These are phyloP conservation scores for Hericium rajendrae DNA, from an alignment of 768 basidiomycete genomes.

Conservation along the genomic window DNA sequence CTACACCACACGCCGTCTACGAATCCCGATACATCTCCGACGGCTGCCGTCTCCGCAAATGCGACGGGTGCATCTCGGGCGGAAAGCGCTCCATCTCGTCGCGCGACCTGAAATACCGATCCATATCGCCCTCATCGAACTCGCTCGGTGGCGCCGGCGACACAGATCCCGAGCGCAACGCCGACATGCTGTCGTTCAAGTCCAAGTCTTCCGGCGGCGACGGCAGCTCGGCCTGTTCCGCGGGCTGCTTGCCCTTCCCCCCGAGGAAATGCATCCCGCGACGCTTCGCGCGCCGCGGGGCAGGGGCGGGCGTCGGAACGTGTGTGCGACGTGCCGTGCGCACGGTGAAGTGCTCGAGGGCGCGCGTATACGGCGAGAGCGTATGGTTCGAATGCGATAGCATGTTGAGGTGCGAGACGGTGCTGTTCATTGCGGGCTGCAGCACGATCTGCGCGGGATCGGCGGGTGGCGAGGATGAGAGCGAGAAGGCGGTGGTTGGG, in stretches of 20 bases:
- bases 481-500: constrained; percentile 18
- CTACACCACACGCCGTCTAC: too few relatives aligned
- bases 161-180: neutral
- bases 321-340: constrained; percentile 67
- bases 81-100: constrained; percentile 16
- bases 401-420: constrained; percentile 78
- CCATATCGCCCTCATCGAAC: constrained; percentile 66
- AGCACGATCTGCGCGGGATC: constrained; percentile 48
- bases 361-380: constrained; percentile 85
- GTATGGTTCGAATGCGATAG: constrained; percentile 89
- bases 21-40: too few relatives aligned
- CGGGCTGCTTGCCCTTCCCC: constrained; percentile 32
- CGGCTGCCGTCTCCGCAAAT: neutral
- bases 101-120: constrained; percentile 53
- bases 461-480: constrained; percentile 27
- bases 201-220: constrained; percentile 9
- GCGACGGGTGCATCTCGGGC: neutral
- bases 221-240: neutral
- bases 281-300: constrained; percentile 59
- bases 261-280: constrained; percentile 49
- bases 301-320: constrained; percentile 33
- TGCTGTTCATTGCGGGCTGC: constrained; percentile 56
- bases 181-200: neutral
- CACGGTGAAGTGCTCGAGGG: constrained; percentile 86
- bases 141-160: constrained; percentile 29